Evolutionary conservation across 2,329 filamentous ascomycete genomes (phyloP), one percentile per base, ranked within the genome.

Genomic region (Cladorrhinum sp.): DNA sequence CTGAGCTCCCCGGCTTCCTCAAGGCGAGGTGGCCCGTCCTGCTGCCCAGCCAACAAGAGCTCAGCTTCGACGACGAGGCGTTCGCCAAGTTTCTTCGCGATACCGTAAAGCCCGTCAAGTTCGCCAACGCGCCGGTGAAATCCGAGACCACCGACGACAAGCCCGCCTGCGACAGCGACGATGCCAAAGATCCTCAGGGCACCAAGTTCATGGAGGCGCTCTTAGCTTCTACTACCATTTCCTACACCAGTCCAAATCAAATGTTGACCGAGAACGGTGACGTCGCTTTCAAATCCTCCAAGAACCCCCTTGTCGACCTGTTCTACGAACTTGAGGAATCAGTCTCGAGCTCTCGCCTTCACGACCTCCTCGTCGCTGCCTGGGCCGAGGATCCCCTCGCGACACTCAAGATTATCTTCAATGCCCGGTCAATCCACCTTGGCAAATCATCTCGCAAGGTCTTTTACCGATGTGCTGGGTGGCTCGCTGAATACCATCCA

Each of bases 391-490:
- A 86, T 61, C 63, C 79, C 0, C 66, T 79, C 2, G 69, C 75
- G 12, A 84, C 83, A 0, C 75, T 86, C 28, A 84, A 84, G 68
- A 77, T 86, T 66, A 82, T 87, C 64, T 86, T 84, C 76, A 84
- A 86, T 62, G 72, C 79, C 0, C 78, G 85, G 9, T 85, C 82
- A n/a, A 86, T 86, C 54, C 84, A 86, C 61, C 71, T 86, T 0
- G 84, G 85, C 16, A 86, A 86, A 70, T 76, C 76, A 33, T 79
- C 88, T 8, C 76, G 75, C 21, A 59, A 69, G 2, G 73, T 73
- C 1, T 82, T 84, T 62, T 86, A 86, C 67, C 77, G 76, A 18
- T 79, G 78, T 21, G 76, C 82, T 16, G 82, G 83, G 2, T 87
- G 83, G 84, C 74, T 87, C 14, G 78, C 78, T 1, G 68, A 80